phyloP scores from a whole-genome alignment of 1,284 basidiomycete genomes.

The Rhodotorula mucilaginosa region DNA sequence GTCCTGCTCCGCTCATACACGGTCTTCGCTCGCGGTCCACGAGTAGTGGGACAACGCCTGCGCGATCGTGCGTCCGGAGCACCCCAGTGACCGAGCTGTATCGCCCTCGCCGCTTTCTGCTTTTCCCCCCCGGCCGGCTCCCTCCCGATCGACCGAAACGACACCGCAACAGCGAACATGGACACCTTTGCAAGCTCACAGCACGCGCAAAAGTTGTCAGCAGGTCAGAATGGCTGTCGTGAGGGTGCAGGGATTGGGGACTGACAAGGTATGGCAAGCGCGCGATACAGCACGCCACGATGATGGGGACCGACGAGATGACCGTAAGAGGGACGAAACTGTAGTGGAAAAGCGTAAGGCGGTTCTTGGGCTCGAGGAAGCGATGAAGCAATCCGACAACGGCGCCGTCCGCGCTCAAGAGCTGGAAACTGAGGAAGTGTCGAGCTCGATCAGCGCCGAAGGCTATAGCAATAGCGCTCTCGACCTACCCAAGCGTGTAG shows the following conservation, averaged over 20 bases:
- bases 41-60: no score
- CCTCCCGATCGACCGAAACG: no score
- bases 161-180: no score
- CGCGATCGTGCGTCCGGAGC: no score
- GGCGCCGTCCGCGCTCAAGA: constrained; percentile 5
- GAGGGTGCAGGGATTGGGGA: not conserved
- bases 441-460: not conserved
- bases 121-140: no score
- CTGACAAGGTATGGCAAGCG: constrained; percentile 10
- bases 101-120: no score
- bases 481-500: not conserved
- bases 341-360: constrained; percentile 16
- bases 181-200: no score
- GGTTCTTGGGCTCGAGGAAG: constrained; percentile 11
- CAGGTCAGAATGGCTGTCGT: no score
- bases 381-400: constrained; percentile 16
- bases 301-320: constrained; percentile 2
- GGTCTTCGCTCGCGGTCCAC: no score
- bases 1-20: no score
- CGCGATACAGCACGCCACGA: not conserved
- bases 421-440: constrained; percentile 5
- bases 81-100: no score
- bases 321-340: constrained; percentile 15
- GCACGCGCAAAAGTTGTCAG: no score
- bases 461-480: not conserved